A percentile compares a stretch with the other conserved stretches of the same genome.
Evolutionary conservation across 2,329 filamentous ascomycete genomes (phyloP).

Genomic region (Hymenoscyphus fructigenus): DNA sequence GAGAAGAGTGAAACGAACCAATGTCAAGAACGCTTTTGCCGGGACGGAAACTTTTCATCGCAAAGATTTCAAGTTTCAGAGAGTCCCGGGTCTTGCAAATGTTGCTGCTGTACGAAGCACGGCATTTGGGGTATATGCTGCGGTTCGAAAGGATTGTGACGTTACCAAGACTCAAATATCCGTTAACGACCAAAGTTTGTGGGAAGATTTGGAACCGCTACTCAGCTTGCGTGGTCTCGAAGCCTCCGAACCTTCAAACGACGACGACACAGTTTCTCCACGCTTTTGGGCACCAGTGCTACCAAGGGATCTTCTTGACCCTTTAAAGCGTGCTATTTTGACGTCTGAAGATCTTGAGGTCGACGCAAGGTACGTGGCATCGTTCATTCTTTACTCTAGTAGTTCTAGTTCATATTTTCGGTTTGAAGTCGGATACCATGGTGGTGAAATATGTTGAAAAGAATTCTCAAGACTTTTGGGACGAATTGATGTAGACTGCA

Average conservation of each 20-base stretch:
- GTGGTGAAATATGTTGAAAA: neutral
- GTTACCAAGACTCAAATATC: slow-evolving; percentile 71
- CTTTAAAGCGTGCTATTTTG: slow-evolving; percentile 53
- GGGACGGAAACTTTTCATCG: slow-evolving; percentile 57
- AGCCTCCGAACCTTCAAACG: slow-evolving; percentile 41
- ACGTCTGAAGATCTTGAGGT: slow-evolving; percentile 64
- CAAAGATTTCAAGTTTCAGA: slow-evolving; percentile 94
- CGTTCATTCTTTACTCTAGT: neutral
- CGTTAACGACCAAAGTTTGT: slow-evolving; percentile 66
- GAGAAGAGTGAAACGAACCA: slow-evolving; percentile 79
- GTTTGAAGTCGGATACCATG: neutral
- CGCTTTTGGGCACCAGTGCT: slow-evolving; percentile 43
- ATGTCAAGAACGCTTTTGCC: slow-evolving; percentile 65
- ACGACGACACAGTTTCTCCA: slow-evolving; percentile 41
- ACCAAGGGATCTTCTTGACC: slow-evolving; percentile 54
- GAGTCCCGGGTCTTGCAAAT: slow-evolving; percentile 83
- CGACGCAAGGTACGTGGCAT: slow-evolving; percentile 46
- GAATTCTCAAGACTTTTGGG: neutral
- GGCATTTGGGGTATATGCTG: slow-evolving; percentile 84
- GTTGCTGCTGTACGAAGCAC: slow-evolving; percentile 84
- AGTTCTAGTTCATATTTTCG: neutral
- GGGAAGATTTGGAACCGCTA: slow-evolving; percentile 70
- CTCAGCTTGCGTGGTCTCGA: slow-evolving; percentile 65
- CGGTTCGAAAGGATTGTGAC: slow-evolving; percentile 79
- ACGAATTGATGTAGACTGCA: neutral